Evolutionary conservation across 2,329 filamentous ascomycete species (phyloP), one percentile per base, ranked within the genome.

Genomic region (Zymoseptoria passerinii): DNA sequence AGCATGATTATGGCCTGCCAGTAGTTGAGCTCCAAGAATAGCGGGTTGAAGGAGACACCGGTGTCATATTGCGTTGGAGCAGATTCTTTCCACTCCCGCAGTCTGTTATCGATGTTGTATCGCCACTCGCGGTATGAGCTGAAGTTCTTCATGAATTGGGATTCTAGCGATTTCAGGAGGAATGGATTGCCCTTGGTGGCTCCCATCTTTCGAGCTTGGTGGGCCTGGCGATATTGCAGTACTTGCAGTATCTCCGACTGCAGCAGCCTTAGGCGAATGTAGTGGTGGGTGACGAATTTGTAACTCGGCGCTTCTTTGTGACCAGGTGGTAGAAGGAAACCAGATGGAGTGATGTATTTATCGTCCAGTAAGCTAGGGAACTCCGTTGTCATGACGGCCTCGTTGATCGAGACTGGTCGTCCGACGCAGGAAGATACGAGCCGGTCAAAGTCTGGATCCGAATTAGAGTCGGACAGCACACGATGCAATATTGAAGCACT

Each of bases 1-100:
- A 97, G 82, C 87, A 96, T 91, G 65, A 96, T 95, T 61, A 97
- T 86, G 3, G 91, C 90, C 72, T 96, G 92, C 92, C 92, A 97
- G 74, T 97, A 97, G 73, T 97, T 97, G 61, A 97, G 80, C 67
- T 96, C 90, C 4, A 96, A 76, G 67, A 97, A 96, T 57, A 96
- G 88, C 1, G 89, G 85, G 0, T 89, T 91, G 71, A 97, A 97
- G 3, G 85, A 85, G 2, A 97, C 94, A 1, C 92, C 92, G 0
- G 90, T 95, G 58, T 94, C 85, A 20, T 83, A 75, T 62, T 87
- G 86, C 0, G 83, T 86, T 0, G 92, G 94, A 1, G 91, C 88
- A 4, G 85, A 85, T 28, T 86, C 84, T 72, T 92, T 94, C 94
- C 92, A 97, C 65, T 92, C 85, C 64, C 85, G 86, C 49, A 97